phyloP scores from a whole-genome alignment of 108 stramenopile species.

The Nannochloropsis oceanica region DNA sequence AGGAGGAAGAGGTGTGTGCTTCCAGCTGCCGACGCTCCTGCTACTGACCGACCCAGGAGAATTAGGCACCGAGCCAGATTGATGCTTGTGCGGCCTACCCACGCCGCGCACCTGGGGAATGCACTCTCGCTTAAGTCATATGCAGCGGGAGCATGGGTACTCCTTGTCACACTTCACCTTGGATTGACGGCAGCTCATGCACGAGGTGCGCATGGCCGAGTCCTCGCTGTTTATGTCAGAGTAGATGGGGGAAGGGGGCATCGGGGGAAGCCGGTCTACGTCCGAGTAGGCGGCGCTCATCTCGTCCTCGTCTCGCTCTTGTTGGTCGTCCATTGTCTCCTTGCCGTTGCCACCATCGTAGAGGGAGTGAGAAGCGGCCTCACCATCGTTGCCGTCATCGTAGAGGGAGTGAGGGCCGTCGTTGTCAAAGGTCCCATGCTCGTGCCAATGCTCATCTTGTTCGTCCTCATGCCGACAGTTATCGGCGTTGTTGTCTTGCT shows the following conservation, averaged over 20 bases:
- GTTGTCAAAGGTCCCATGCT: no score
- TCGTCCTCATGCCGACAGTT: no score
- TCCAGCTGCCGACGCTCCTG: no score
- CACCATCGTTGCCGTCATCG: no score
- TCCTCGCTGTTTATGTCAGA: background rate
- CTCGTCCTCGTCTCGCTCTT: no score
- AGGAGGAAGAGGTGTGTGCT: no score
- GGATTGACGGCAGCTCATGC: constrained; percentile 7
- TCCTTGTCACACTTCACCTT: constrained; percentile 33
- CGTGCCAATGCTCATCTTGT: no score
- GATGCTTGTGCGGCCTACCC: background rate
- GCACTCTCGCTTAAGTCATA: constrained; percentile 27
- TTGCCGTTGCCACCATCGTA: no score
- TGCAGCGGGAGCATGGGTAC: constrained; percentile 31
- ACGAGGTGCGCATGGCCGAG: background rate
- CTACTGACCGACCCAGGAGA: background rate
- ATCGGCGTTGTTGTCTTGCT: no score
- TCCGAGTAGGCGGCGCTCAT: background rate
- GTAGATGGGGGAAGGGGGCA: background rate
- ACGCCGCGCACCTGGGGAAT: constrained; percentile 19
- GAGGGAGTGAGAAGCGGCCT: no score
- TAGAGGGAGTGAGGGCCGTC: no score
- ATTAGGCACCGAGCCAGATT: background rate
- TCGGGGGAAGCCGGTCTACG: background rate
- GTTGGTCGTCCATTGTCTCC: no score